Conservation (phyloP, 331 rosid species). For the Acacia pycnantha region DNA sequence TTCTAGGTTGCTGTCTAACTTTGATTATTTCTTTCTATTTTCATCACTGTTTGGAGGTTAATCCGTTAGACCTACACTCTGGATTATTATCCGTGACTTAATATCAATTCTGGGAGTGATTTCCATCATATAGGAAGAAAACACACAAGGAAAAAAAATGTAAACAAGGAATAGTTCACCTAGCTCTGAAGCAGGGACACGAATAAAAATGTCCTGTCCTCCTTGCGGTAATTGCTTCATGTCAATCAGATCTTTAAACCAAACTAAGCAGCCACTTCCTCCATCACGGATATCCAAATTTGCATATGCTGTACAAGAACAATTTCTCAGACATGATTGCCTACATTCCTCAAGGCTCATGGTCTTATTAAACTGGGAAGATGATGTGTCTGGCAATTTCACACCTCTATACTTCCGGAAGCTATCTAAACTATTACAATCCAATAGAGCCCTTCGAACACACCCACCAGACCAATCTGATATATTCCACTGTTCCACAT, state of each 20-base stretch:
- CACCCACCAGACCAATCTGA: constrained; percentile 38
- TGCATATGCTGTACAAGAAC: constrained; percentile 39
- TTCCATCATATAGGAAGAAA: neutral
- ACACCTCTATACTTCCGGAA: constrained; percentile 13
- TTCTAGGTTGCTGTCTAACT: neutral
- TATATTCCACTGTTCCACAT: constrained; percentile 24
- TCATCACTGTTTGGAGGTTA: neutral
- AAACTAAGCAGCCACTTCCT: constrained; percentile 44
- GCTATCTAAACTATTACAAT: constrained; percentile 23
- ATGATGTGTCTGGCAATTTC: constrained; percentile 42
- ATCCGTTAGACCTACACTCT: neutral
- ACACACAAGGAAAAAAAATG: neutral
- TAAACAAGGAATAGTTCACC: constrained; percentile 10
- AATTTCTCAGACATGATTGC: constrained; percentile 26
- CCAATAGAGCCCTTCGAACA: neutral
- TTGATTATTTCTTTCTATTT: neutral
- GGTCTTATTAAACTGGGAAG: constrained; percentile 27
- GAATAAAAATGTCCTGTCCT: constrained; percentile 37
- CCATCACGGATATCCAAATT: constrained; percentile 35
- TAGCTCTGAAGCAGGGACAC: constrained; percentile 34
- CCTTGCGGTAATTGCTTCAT: constrained; percentile 12
- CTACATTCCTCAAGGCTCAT: constrained; percentile 38
- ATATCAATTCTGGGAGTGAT: neutral
- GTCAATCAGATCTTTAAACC: constrained; percentile 37
- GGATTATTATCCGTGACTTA: neutral